Evolutionary conservation across 2,329 filamentous ascomycete species (phyloP).

Genomic region (Aspergillus sp.): DNA sequence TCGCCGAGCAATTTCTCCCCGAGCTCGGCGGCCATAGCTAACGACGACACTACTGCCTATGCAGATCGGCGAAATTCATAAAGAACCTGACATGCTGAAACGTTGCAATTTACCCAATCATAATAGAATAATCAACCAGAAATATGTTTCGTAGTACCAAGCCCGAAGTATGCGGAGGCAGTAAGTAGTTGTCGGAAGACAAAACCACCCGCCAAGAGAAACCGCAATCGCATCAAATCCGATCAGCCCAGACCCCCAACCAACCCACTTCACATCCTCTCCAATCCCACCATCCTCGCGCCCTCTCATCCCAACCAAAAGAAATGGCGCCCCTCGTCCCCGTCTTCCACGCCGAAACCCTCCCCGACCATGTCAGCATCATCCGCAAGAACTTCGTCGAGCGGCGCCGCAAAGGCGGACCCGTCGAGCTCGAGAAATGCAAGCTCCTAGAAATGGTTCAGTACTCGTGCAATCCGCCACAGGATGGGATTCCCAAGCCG

Average conservation of each 20-base stretch:
- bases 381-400: slow-evolving; percentile 45
- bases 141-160: neutral
- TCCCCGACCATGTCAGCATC: slow-evolving; percentile 53
- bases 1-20: slow-evolving; percentile 55
- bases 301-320: neutral
- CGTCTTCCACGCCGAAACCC: slow-evolving; percentile 52
- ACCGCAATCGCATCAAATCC: neutral
- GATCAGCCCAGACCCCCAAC: neutral
- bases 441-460: slow-evolving; percentile 60
- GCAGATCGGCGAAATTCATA: neutral
- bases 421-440: slow-evolving; percentile 55
- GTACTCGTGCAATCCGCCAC: slow-evolving; percentile 59
- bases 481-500: slow-evolving; percentile 41
- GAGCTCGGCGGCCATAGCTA: slow-evolving; percentile 38
- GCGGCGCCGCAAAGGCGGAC: slow-evolving; percentile 52
- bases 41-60: no score
- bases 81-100: neutral
- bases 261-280: no score
- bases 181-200: neutral
- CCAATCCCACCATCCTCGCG: neutral
- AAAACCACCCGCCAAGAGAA: neutral
- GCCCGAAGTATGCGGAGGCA: neutral
- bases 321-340: slow-evolving; percentile 58
- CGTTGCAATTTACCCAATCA: neutral
- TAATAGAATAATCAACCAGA: neutral